phyloP scores from a whole-genome alignment of 1,284 basidiomycete species.

The Lignosus rhinocerotis region DNA sequence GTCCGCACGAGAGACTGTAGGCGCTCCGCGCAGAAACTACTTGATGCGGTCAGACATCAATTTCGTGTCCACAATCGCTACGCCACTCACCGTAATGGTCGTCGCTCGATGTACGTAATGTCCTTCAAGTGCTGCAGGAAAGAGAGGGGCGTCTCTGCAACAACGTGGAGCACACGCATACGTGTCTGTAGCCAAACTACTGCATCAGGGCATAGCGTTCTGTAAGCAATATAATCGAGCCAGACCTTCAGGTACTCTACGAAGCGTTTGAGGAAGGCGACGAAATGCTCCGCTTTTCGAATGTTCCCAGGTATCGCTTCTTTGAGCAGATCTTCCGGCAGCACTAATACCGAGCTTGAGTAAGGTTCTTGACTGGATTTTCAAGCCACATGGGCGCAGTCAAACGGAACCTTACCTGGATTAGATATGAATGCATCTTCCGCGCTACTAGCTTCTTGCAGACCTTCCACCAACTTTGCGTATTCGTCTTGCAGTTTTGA shows the following conservation, averaged over 20 bases:
- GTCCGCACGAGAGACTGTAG: conserved; percentile 94
- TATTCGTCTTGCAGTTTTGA: conserved; percentile 97
- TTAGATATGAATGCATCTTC: conserved; percentile 90
- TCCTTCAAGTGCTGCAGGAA: conserved; percentile 99
- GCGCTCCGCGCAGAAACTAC: conserved; percentile 94
- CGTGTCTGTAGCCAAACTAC: conserved; percentile 64
- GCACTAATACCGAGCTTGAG: conserved; percentile 48
- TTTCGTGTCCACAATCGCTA: background rate
- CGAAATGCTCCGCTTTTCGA: conserved; percentile 97
- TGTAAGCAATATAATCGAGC: background rate
- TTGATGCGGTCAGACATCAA: conserved; percentile 12
- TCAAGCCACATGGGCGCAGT: background rate
- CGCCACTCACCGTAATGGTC: conserved; percentile 79
- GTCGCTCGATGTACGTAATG: conserved; percentile 96
- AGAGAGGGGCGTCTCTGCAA: conserved; percentile 98
- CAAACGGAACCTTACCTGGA: conserved; percentile 58
- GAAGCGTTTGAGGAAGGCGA: conserved; percentile 97
- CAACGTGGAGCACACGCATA: conserved; percentile 98
- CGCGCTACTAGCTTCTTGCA: conserved; percentile 76
- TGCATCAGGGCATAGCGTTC: conserved; percentile 13
- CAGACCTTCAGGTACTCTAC: conserved; percentile 96
- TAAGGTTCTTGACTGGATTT: conserved; percentile 1
- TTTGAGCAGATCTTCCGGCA: conserved; percentile 92
- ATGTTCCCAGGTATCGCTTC: conserved; percentile 99
- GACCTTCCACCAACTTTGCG: conserved; percentile 91